phyloP scores from a whole-genome alignment of 208 protist genomes.

The Leishmania tarentolae region DNA sequence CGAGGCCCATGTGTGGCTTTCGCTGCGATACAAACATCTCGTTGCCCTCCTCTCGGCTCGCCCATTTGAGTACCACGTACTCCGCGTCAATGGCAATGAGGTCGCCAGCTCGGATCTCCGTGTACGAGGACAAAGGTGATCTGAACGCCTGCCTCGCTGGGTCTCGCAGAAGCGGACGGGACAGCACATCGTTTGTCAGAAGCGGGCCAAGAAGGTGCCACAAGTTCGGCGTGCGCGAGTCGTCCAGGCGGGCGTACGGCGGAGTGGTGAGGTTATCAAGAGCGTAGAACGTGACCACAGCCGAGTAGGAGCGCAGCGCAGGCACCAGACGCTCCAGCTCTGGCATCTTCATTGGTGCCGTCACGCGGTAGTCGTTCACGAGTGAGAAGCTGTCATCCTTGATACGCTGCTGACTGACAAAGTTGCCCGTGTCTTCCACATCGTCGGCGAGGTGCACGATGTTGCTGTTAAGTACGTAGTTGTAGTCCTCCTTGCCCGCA shows the following conservation, averaged over 20 bases:
- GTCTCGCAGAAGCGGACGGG: slow-evolving; percentile 66
- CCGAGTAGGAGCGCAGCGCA: slow-evolving; percentile 74
- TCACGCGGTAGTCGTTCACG: slow-evolving; percentile 91
- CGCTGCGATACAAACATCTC: slow-evolving; percentile 41
- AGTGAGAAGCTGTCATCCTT: slow-evolving; percentile 81
- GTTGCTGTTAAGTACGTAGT: slow-evolving; percentile 88
- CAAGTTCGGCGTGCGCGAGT: slow-evolving; percentile 75
- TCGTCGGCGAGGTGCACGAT: slow-evolving; percentile 90
- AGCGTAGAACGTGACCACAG: slow-evolving; percentile 85
- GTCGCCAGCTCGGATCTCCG: slow-evolving; percentile 74
- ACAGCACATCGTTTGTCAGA: slow-evolving; percentile 78
- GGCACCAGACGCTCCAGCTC: slow-evolving; percentile 79
- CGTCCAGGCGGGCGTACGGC: slow-evolving; percentile 64
- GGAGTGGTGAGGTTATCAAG: slow-evolving; percentile 71
- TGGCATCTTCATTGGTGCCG: slow-evolving; percentile 65
- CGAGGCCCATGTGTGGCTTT: slow-evolving; percentile 87
- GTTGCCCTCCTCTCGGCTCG: slow-evolving; percentile 44
- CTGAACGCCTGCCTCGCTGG: slow-evolving; percentile 60
- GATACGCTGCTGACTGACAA: slow-evolving; percentile 88
- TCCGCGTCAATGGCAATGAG: slow-evolving; percentile 89
- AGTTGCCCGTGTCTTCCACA: slow-evolving; percentile 84
- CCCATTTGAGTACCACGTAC: slow-evolving; percentile 89
- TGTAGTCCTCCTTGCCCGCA: slow-evolving; percentile 81
- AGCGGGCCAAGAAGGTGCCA: slow-evolving; percentile 80
- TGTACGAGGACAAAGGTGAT: slow-evolving; percentile 67